These are phyloP conservation scores for Aspergillus hancockii DNA, from an alignment of 495 filamentous ascomycete genomes.

Conservation along the genomic window DNA sequence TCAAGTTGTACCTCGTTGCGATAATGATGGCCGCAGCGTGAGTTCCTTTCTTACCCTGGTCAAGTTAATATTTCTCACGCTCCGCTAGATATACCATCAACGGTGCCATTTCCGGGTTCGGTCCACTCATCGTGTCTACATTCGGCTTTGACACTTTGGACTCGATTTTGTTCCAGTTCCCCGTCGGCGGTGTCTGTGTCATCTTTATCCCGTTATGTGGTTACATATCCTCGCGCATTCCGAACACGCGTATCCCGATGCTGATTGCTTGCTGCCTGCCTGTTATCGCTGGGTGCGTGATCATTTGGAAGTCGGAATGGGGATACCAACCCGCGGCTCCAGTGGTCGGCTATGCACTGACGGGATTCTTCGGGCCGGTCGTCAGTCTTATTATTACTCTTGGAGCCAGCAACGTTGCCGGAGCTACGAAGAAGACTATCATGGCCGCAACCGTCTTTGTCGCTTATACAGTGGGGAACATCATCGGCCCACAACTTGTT, in stretches of 20 bases:
- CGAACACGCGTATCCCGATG: constrained; percentile 66
- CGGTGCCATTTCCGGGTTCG: constrained; percentile 74
- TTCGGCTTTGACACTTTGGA: constrained; percentile 68
- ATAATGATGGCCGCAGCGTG: constrained; percentile 60
- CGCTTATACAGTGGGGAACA: constrained; percentile 72
- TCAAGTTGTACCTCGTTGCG: constrained; percentile 54
- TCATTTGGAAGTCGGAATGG: constrained; percentile 76
- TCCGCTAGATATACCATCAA: constrained; percentile 63
- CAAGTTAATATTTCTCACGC: not conserved
- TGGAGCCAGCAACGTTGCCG: constrained; percentile 72
- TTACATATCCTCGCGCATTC: constrained; percentile 56
- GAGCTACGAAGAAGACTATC: constrained; percentile 75
- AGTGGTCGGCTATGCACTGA: constrained; percentile 67
- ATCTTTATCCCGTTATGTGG: constrained; percentile 66
- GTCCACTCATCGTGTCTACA: constrained; percentile 71
- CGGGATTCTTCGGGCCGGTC: constrained; percentile 69
- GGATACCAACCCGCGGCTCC: constrained; percentile 60
- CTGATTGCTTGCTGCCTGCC: constrained; percentile 65
- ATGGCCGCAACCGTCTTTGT: constrained; percentile 74
- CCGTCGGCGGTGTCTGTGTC: constrained; percentile 63
- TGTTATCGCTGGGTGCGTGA: constrained; percentile 69
- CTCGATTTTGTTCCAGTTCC: constrained; percentile 72
- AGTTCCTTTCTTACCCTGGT: constrained; percentile 16
- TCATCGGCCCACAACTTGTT: constrained; percentile 71
- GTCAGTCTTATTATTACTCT: constrained; percentile 66